Evolutionary conservation across 805 yeast genomes (phyloP), one percentile per base, ranked within the genome.

Genomic region (Metschnikowia santaceciliae): DNA sequence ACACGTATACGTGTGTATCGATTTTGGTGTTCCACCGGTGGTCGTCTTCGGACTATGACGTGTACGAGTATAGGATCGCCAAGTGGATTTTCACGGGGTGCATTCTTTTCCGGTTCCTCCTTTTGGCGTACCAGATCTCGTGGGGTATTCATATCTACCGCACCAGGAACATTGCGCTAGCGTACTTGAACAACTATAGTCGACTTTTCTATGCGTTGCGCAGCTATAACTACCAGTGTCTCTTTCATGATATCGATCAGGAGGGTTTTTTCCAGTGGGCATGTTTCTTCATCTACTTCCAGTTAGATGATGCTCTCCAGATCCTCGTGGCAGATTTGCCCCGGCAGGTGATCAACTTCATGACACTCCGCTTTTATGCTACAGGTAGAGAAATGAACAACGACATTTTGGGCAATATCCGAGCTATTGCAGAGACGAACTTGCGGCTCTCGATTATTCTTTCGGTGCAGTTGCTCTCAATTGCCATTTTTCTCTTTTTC

Each of bases 271-370:
- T 80, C 57, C 94, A 88, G 57, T 83, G 85, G 77, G 65, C 83
- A 46, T 80, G 89, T 8, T 80, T 89, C 54, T 79, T 78, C 56
- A 76, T 83, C 2, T 88, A 81, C 66, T 80, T 79, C 55, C 83
- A 87, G 45, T 70, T 86, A 48, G 84, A 86, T 58, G 79, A 80
- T 48, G 85, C 86, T 13, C 70, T 80, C 42, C 74, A 72, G 42
- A 76, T 89, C 57, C 59, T 89, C 8, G 70, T 88, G 42, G 90
- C 96, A 0, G 96, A 90, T 58, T 77, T 90, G 15, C 97, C 97
- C 22, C 81, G 97, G 67, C 96, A 90, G 67, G 84, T 88, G 1
- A 79, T 90, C 54, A 90, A 90, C 62, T 86, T 90, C 26, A 71
- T 87, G 57, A 88, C 97, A 0, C 68, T 86, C 19, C 64, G 66